These are phyloP conservation scores for Acanthamoeba healyi DNA, from an alignment of 208 protist genomes.

Conservation along the genomic window DNA sequence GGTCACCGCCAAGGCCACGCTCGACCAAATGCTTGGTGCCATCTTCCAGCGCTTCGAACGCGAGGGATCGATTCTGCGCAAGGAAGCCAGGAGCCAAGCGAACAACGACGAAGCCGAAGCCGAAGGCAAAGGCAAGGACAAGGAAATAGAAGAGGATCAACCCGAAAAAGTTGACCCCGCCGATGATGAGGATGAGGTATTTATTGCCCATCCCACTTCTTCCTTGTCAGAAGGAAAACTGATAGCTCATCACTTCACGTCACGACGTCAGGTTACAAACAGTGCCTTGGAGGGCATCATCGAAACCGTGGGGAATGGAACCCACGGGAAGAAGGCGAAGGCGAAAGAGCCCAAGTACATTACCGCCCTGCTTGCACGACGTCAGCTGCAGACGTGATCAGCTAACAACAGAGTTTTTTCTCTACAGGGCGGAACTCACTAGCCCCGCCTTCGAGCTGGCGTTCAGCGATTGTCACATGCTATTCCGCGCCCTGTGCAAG, in stretches of 20 bases:
- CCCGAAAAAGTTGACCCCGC: not conserved
- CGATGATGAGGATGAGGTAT: not conserved
- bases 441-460: slow-evolving; percentile 29
- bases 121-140: not conserved
- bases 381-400: not conserved
- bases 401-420: not conserved
- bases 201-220: not conserved
- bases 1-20: slow-evolving; percentile 83
- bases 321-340: not conserved
- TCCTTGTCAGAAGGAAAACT: not conserved
- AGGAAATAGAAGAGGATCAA: too few relatives aligned
- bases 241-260: not conserved
- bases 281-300: slow-evolving; percentile 13
- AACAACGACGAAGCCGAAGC: not conserved
- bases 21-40: slow-evolving; percentile 87
- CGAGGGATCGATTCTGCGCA: not conserved
- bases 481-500: slow-evolving; percentile 89
- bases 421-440: not conserved
- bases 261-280: not conserved
- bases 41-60: slow-evolving; percentile 83
- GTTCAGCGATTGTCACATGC: slow-evolving; percentile 83
- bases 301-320: not conserved
- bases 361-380: not conserved
- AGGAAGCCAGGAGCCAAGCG: not conserved
- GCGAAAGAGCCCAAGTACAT: slow-evolving; percentile 4